Base-by-base conservation (phyloP, 73 alveolate genomes). In the Paramecium tetraurelia region DNA sequence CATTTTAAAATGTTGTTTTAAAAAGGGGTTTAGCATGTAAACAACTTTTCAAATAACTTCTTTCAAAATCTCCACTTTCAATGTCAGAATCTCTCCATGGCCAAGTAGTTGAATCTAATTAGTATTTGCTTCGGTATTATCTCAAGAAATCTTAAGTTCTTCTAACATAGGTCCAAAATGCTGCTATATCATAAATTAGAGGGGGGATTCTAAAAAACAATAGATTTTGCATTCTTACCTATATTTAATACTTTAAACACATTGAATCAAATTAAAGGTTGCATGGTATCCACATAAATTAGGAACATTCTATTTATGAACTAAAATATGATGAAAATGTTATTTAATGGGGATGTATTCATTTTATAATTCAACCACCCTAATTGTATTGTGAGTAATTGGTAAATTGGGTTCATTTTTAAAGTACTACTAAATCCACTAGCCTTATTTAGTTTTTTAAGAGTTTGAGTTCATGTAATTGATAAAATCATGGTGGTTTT, bases 221-320 rank as follows among this genome's bases (percentile, higher is more conserved):
- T 53, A 36, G 16, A 35, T 16, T 72, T 35, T 16, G n/a, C 14
- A 72, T 36, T 53, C 27, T 16, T 80, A 44, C 75, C 46, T 43
- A 41, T 80, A 80, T 48, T 80, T 80, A 22, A 80, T 33, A 22
- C 63, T 24, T 44, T 80, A 44, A 43, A 80, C 57, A 31, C 76
- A 33, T 80, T 80, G 57, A 12, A 80, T 20, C 24, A 80, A 80
- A 80, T 80, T 80, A 46, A 22, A 80, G 14, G 76, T 80, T 14
- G 90, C 90, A 80, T 80, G 90, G 24, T 80, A 80, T 20, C 90
- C 90, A 46, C 90, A 80, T 80, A 80, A 46, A 46, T 80, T 80
- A 41, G 90, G 90, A 41, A 80, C 90, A 80, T 24, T 21, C 27
- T 80, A 80, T 80, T 80, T 80, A 80, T 80, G 90, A n/a, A 80